These are phyloP conservation scores for Agaricus blazei DNA, from an alignment of 768 basidiomycete species.

Conservation along the genomic window DNA sequence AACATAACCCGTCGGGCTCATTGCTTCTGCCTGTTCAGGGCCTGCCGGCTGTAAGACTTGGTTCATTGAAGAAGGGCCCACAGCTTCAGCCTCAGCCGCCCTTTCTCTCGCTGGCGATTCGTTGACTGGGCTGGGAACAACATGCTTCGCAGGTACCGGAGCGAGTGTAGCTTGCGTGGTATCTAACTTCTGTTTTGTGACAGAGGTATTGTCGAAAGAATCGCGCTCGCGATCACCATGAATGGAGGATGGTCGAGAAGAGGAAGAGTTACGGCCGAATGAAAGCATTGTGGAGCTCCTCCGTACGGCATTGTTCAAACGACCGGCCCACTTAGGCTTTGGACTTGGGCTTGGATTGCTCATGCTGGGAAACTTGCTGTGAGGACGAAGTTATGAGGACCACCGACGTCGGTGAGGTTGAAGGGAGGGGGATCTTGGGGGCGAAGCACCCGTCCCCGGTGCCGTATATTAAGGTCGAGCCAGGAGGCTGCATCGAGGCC, in stretches of 20 bases:
- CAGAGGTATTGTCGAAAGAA: conserved; percentile 16
- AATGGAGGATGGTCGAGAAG: conserved; percentile 20
- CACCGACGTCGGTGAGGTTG: conserved; percentile 12
- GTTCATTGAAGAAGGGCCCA: conserved; percentile 40
- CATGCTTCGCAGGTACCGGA: conserved; percentile 11
- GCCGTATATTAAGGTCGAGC: conserved; percentile 32
- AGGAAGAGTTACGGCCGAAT: conserved; percentile 32
- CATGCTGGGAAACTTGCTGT: conserved; percentile 7
- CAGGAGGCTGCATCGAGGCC: conserved; percentile 44
- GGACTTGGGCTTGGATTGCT: conserved; percentile 26
- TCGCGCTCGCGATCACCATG: conserved; percentile 14
- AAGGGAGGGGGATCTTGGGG: conserved; percentile 14
- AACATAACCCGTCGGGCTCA: conserved; percentile 26
- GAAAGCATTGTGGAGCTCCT: conserved; percentile 55
- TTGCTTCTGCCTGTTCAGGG: conserved; percentile 10
- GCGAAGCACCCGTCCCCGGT: conserved; percentile 11
- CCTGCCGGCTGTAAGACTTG: conserved; percentile 21
- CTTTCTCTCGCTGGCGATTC: conserved; percentile 65
- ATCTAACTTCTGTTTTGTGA: conserved; percentile 21
- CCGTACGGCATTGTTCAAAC: conserved; percentile 56
- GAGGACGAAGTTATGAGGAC: conserved; percentile 2
- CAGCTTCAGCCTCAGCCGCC: conserved; percentile 29
- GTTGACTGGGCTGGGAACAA: conserved; percentile 56
- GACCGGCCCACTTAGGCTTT: conserved; percentile 46
- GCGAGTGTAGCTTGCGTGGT: conserved; percentile 16